Percentiles rank a stretch among this genome's conserved stretches.
Evolutionary conservation across 176 grass and related monocot species (phyloP).

Genomic region (Tuctoria greenei): DNA sequence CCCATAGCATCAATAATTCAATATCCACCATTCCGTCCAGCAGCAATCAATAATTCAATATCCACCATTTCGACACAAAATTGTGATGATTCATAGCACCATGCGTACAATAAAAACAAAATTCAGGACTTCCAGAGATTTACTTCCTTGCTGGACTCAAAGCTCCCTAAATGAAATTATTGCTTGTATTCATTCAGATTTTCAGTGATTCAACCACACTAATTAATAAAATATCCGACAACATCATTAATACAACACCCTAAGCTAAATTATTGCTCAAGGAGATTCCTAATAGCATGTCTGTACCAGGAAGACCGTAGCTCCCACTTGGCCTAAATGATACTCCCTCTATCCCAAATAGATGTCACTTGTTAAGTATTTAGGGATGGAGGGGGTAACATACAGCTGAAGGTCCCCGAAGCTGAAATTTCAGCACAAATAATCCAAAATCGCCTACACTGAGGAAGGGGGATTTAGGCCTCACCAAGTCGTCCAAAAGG

Average conservation of each 20-base stretch:
- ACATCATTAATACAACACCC: not conserved
- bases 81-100: not conserved
- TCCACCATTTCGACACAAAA: not conserved
- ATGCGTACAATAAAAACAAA: not conserved
- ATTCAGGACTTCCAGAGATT: not conserved
- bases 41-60: not conserved
- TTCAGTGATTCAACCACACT: not conserved
- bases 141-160: not conserved
- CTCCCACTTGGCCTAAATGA: not conserved
- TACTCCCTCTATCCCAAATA: too few relatives aligned
- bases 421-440: not conserved
- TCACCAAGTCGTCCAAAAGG: constrained; percentile 13
- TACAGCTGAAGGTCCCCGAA: not conserved
- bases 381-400: too few relatives aligned
- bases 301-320: not conserved
- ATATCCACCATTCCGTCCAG: not conserved
- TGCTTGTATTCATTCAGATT: not conserved
- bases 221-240: not conserved
- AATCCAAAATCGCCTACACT: not conserved
- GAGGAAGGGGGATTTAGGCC: not conserved
- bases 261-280: not conserved
- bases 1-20: not conserved
- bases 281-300: not conserved
- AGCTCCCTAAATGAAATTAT: not conserved
- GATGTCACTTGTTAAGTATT: too few relatives aligned